Conservation (phyloP, 2,329 filamentous ascomycete species). For the Raffaelea arxii region DNA sequence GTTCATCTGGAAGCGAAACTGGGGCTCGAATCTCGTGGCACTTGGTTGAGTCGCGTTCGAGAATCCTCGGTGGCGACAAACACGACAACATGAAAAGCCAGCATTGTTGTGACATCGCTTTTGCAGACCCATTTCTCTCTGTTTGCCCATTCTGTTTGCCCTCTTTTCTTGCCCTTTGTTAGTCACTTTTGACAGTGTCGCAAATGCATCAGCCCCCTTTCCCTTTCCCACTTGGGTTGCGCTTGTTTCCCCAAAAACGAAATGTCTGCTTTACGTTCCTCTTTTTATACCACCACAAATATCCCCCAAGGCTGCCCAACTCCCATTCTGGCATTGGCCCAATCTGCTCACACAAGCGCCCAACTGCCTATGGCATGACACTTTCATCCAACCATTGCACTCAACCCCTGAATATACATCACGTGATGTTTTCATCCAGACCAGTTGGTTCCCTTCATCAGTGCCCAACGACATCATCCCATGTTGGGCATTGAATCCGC, state of each 20-base stretch:
- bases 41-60: slow-evolving; percentile 39
- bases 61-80: background rate
- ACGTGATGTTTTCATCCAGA: too few relatives aligned
- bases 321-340: background rate
- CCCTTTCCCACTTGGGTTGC: too few relatives aligned
- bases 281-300: background rate
- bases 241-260: too few relatives aligned
- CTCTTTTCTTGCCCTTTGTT: too few relatives aligned
- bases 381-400: background rate
- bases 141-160: background rate
- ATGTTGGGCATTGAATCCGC: too few relatives aligned
- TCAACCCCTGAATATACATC: background rate
- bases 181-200: too few relatives aligned
- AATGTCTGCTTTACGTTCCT: background rate
- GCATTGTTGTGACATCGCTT: background rate
- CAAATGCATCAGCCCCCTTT: too few relatives aligned
- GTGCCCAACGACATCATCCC: too few relatives aligned
- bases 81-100: background rate
- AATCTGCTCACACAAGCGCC: too few relatives aligned
- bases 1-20: slow-evolving; percentile 39
- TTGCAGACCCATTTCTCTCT: background rate
- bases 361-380: too few relatives aligned
- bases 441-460: too few relatives aligned
- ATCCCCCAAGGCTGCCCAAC: background rate
- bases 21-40: slow-evolving; percentile 32